Evolutionary conservation across 2,329 filamentous ascomycete genomes (phyloP).

Genomic region (Diaporthe citriasiana): DNA sequence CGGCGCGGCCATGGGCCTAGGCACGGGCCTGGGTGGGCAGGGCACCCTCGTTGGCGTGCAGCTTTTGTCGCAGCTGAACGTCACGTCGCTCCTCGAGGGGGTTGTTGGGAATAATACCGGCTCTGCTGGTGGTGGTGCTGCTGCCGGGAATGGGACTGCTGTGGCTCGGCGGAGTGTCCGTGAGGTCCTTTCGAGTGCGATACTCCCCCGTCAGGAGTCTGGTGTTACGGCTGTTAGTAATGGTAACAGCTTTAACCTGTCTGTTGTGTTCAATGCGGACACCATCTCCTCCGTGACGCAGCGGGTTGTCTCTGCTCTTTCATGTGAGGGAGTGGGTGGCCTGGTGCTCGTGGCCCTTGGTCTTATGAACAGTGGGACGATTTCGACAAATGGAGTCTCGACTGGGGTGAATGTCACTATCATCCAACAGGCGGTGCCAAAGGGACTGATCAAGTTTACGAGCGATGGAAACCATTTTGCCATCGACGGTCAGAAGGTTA

Average conservation of each 20-base stretch:
- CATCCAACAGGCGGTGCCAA: slow-evolving; percentile 47
- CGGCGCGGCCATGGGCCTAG: slow-evolving; percentile 54
- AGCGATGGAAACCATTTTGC: slow-evolving; percentile 49
- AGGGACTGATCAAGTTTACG: slow-evolving; percentile 47
- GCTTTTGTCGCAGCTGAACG: slow-evolving; percentile 47
- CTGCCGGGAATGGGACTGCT: background rate
- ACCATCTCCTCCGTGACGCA: slow-evolving; percentile 50
- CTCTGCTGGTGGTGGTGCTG: background rate
- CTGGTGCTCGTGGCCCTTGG: slow-evolving; percentile 48
- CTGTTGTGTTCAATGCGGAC: slow-evolving; percentile 48
- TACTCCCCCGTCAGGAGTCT: background rate
- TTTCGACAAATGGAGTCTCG: slow-evolving; percentile 5
- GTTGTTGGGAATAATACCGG: slow-evolving; percentile 16
- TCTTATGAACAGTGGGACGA: slow-evolving; percentile 43
- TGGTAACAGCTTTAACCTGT: slow-evolving; percentile 46
- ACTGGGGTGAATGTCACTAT: slow-evolving; percentile 32
- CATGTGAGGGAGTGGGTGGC: slow-evolving; percentile 53
- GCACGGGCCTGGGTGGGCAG: slow-evolving; percentile 52
- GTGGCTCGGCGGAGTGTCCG: background rate
- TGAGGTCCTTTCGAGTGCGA: background rate
- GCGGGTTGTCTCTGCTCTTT: slow-evolving; percentile 49
- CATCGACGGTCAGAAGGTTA: slow-evolving; percentile 46
- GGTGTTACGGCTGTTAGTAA: slow-evolving; percentile 2
- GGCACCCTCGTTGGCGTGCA: slow-evolving; percentile 51
- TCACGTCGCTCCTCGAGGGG: slow-evolving; percentile 16